Evolutionary conservation across 2,329 filamentous ascomycete genomes (phyloP), one percentile per base, ranked within the genome.

Genomic region (Venturiaceae sp.): DNA sequence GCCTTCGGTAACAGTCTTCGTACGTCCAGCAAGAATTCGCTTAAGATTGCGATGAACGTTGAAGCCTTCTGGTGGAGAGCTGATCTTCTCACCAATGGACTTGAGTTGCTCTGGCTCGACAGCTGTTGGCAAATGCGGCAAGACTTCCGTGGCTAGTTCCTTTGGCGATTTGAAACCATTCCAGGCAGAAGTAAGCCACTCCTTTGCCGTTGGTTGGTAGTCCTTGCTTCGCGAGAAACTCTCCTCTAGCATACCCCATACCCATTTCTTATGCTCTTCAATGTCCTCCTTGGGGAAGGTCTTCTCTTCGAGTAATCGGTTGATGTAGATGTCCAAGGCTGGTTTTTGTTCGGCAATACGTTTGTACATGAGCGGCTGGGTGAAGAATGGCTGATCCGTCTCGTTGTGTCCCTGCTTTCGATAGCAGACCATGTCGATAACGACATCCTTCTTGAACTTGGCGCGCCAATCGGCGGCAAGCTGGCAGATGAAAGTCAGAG

Each of bases 281-380:
- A 99, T 87, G 71, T 99, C 94, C 68, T 94, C 92, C 78, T 96
- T 92, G 65, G 90, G 96, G 77, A 99, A 99, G 57, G 89, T 95
- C 66, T 92, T 90, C 69, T 96, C 92, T 62, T 90, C 81, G 46
- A 96, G 80, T 57, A 99, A 85, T 80, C 96, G 89, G 69, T 95
- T 83, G 65, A 94, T 83, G 72, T 99, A 99, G 68, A 90, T 89
- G 70, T 95, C 87, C 60, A 99, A 85, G 71, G 94, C 89, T 50
- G 87, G 84, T 63, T 87, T 82, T 73, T 97, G 90, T 61, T 86
- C 81, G 65, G 85, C 83, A 71, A 99, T 97, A 69, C 88, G 89
- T 85, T 97, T 96, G 84, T 99, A 99, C 94, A 99, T 99, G 66
- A 96, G 79, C 41, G 94, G 94, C 74, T 99, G 94, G n/a, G 94